Base-by-base conservation (phyloP, 2,329 filamentous ascomycete species). In the Fonsecaea pugnacius region DNA sequence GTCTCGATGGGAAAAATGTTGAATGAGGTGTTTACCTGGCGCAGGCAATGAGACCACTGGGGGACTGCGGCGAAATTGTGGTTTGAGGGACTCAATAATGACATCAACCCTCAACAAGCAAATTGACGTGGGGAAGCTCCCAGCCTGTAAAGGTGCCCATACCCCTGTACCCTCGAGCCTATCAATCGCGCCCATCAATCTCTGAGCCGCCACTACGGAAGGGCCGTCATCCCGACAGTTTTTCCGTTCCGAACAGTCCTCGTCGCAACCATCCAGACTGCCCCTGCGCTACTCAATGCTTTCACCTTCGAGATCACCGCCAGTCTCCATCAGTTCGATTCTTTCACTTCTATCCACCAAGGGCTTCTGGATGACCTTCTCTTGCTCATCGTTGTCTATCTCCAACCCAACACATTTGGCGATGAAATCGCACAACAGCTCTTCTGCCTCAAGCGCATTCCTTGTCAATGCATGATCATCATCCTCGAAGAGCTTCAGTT, bases 381-480 rank as follows among this genome's bases (percentile, higher is more conserved):
- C 56, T 14, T 65, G 50, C 18, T 69, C 58, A 14, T 58, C 51
- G 21, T 60, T 43, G 3, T 52, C 58, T 7, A 71, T 50, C 43
- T 67, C 57, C n/a, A 56, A 30, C 16, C 54, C 62, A 58, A 58
- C 33, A 46, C 75, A 76, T 46, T 64, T 70, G 18, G 74, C 70
- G 4, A 77, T 72, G 65, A 81, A 81, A 7, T 74, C 72, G 9
- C 78, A 75, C 18, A 81, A 70, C 71, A 78, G 69, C 50, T 67
- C 72, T 69, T 81, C 79, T 1, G 74, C 79, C 63, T 73, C 66
- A 35, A 67, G 60, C 46, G 76, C 75, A 65, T 78, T 77, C 32
- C 60, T 57, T n/a, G 72, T 78, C 57, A 80, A 69, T 12, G 76
- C 75, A 71, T 82, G 79, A 67, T 80, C 76, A 64, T 80, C 78